phyloP scores from a whole-genome alignment of 1,284 basidiomycete genomes.

The Amylostereum areolatum region DNA sequence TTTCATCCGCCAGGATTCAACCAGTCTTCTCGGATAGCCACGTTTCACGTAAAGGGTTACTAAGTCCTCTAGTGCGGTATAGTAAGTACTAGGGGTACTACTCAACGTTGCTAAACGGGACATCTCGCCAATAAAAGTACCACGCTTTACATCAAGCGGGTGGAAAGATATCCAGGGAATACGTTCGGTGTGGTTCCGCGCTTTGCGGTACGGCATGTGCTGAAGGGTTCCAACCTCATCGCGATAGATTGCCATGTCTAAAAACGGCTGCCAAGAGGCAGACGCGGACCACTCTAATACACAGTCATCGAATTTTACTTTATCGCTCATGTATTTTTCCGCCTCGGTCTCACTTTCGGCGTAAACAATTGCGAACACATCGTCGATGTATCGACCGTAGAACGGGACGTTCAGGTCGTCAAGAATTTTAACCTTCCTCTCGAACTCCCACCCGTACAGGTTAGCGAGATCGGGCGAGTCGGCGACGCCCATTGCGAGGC shows the following conservation, averaged over 20 bases:
- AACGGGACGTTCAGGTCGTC: conserved; percentile 20
- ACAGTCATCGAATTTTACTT: conserved; percentile 20
- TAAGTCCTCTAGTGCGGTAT: conserved; percentile 18
- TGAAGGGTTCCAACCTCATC: conserved; percentile 14
- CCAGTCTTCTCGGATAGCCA: conserved; percentile 23
- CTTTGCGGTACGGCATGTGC: conserved; percentile 25
- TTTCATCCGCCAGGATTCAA: not conserved
- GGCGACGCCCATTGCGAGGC: conserved; percentile 31
- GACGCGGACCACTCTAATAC: conserved; percentile 26
- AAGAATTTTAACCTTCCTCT: conserved; percentile 14
- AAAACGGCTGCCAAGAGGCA: conserved; percentile 17
- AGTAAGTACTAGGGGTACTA: conserved; percentile 21
- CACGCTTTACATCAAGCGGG: conserved; percentile 28
- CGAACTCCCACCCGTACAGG: conserved; percentile 21
- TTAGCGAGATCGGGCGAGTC: conserved; percentile 27
- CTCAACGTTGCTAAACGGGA: conserved; percentile 29
- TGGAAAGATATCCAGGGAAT: conserved; percentile 31
- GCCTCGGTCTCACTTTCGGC: conserved; percentile 16
- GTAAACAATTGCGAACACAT: conserved; percentile 25
- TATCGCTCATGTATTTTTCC: conserved; percentile 11
- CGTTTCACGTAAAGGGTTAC: conserved; percentile 20
- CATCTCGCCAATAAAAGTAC: conserved; percentile 30
- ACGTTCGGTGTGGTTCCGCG: conserved; percentile 26
- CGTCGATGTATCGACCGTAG: conserved; percentile 34
- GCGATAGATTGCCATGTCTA: conserved; percentile 25